phyloP scores from a whole-genome alignment of 2,329 filamentous ascomycete genomes.

The Periconia macrospinosa region DNA sequence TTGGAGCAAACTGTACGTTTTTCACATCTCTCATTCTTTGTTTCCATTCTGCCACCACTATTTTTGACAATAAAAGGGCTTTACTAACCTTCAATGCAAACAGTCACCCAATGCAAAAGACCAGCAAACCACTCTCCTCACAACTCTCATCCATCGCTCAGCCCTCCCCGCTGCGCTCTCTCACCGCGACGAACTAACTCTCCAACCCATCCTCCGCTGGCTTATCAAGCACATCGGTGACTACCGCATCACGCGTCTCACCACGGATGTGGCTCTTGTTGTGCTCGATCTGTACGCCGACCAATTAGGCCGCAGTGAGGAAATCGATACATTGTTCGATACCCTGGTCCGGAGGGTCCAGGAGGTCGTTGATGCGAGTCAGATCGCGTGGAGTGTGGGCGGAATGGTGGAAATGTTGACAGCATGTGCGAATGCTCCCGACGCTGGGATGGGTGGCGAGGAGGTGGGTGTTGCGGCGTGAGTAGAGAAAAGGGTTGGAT shows the following conservation, averaged over 20 bases:
- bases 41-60: not conserved
- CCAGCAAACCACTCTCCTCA: slow-evolving; percentile 72
- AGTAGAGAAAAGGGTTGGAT: slow-evolving; percentile 4
- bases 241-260: slow-evolving; percentile 77
- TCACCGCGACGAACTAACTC: slow-evolving; percentile 75
- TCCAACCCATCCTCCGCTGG: slow-evolving; percentile 85
- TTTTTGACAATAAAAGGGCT: not conserved
- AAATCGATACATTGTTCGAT: slow-evolving; percentile 71
- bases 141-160: slow-evolving; percentile 83
- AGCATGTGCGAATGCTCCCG: slow-evolving; percentile 53
- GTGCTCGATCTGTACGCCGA: slow-evolving; percentile 86
- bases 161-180: slow-evolving; percentile 80
- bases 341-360: slow-evolving; percentile 71
- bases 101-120: slow-evolving; percentile 6
- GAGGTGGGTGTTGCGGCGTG: slow-evolving; percentile 6
- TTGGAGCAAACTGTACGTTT: slow-evolving; percentile 51
- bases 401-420: slow-evolving; percentile 87
- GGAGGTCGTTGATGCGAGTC: slow-evolving; percentile 77
- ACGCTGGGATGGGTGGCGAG: slow-evolving; percentile 11
- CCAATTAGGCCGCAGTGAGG: slow-evolving; percentile 71
- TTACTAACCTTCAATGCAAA: not conserved
- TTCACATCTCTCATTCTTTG: too few relatives aligned
- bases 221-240: slow-evolving; percentile 78
- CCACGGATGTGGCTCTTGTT: slow-evolving; percentile 79
- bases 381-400: slow-evolving; percentile 76